A percentile compares a stretch with the other conserved stretches of the same genome.
Evolutionary conservation across 371 early-diverging fungal genomes (phyloP).

Genomic region (Haplosporangium sp.): DNA sequence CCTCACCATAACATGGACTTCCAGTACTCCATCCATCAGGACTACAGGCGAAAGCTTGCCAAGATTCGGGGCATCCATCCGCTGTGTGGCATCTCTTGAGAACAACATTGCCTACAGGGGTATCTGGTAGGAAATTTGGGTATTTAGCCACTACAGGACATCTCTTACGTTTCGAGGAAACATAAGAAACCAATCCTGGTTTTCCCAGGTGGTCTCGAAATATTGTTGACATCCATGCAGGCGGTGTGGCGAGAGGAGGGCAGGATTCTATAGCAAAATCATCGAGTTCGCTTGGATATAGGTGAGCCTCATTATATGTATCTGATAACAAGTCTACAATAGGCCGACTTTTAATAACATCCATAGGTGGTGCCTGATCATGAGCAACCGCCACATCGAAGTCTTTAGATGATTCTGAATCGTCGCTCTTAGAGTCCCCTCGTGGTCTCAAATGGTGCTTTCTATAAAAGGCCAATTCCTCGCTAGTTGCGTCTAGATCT

Average conservation of each 20-base stretch:
- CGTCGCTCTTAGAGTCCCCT: not conserved
- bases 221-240: constrained; percentile 16
- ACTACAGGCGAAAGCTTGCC: constrained; percentile 29
- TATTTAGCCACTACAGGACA: constrained; percentile 10
- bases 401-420: not conserved
- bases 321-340: too few species aligned
- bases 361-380: not conserved
- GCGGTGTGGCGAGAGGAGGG: constrained; percentile 13
- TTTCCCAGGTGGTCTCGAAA: constrained; percentile 11
- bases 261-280: constrained; percentile 2
- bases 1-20: constrained; percentile 40
- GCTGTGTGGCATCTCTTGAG: constrained; percentile 18
- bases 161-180: constrained; percentile 27
- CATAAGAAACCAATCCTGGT: constrained; percentile 41
- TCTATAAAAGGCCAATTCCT: not conserved
- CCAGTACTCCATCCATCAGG: constrained; percentile 23
- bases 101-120: constrained; percentile 41
- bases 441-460: not conserved
- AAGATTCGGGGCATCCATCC: constrained; percentile 19
- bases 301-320: not conserved
- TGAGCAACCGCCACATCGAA: too few species aligned
- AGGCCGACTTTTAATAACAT: not conserved
- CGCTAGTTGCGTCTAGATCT: constrained; percentile 36
- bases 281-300: not conserved
- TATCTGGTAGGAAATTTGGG: constrained; percentile 17